These are phyloP conservation scores for Geotrichum aggregatum DNA, from an alignment of 1,139 yeast genomes.

Conservation along the genomic window DNA sequence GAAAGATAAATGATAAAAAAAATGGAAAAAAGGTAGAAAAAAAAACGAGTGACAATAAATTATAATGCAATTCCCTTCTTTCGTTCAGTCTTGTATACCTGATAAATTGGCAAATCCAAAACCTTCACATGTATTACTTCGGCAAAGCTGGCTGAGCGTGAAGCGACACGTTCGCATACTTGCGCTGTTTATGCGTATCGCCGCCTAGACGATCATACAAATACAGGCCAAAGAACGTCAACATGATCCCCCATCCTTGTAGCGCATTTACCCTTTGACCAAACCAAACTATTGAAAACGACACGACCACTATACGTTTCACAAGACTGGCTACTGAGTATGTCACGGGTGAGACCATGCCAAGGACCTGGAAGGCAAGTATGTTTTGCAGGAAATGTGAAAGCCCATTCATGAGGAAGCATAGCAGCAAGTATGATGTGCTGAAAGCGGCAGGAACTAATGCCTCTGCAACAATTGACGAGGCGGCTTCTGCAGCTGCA, in stretches of 20 bases:
- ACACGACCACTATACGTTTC: constrained; percentile 80
- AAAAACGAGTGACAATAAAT: too few relatives aligned
- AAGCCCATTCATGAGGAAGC: constrained; percentile 52
- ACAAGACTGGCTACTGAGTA: constrained; percentile 86
- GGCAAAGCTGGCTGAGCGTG: constrained; percentile 13
- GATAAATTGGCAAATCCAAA: too few relatives aligned
- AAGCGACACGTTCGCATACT: constrained; percentile 12
- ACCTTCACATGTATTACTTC: neutral
- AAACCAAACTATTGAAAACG: constrained; percentile 75
- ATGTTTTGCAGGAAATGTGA: constrained; percentile 83
- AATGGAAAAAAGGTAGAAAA: too few relatives aligned
- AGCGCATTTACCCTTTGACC: constrained; percentile 48
- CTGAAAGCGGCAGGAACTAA: neutral
- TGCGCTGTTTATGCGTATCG: constrained; percentile 28
- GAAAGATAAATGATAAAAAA: too few relatives aligned
- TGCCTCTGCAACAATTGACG: neutral
- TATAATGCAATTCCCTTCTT: too few relatives aligned
- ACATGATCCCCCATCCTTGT: constrained; percentile 65
- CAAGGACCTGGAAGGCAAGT: constrained; percentile 84
- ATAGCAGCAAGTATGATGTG: constrained; percentile 25
- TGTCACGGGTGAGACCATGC: constrained; percentile 79
- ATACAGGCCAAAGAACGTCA: constrained; percentile 62
- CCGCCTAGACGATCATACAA: constrained; percentile 74
- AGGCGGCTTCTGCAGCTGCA: neutral
- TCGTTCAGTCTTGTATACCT: too few relatives aligned